Base-by-base conservation (phyloP, 1,284 basidiomycete genomes). In the Clitocybe nebularis region DNA sequence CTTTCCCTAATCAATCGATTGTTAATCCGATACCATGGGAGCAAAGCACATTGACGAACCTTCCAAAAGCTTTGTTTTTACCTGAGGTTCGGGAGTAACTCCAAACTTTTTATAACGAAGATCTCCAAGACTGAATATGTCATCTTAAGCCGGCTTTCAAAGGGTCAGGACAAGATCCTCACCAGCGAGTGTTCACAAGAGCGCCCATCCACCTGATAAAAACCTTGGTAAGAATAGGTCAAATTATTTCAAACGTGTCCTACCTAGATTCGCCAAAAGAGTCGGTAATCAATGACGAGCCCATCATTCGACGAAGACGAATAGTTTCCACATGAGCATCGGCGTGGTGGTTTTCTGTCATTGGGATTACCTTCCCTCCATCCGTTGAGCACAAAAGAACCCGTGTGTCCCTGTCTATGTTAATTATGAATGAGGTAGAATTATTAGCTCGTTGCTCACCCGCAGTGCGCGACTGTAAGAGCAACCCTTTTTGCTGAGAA, bases 1-100 rank as follows among this genome's bases (percentile, higher is more conserved):
- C 77, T 5, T 68, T 60, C 24, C 85, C 90, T 90, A 50, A 3
- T 26, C 37, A 8, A 49, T 21, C 22, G 28, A 48, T 13, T 14
- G 20, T 8, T 26, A 14, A 4, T 33, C 19, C 4, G 25, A 29
- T 8, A 25, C 19, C 26, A 20, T 5, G 19, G 28, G 10, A 28
- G 8, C n/a, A n/a, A n/a, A n/a, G n/a, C 6, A 22, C 19, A 29
- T 46, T 35, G 20, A 51, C 66, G 49, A 42, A 87, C 90, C 89
- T 52, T 84, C 69, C 9, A 98, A 63, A 1, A 97, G 69, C 54
- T 83, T 84, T 21, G 84, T 81, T 39, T 79, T 72, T n/a, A 98
- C 81, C 59, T 97, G 91, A 3, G 96, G 95, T 63, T 99, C 95
- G 21, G 89, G 87, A 1, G 95, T 98, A 3, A 99, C 89, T 0